Base-by-base conservation (phyloP, 1,139 yeast genomes). In the Kodamaea alishanica region DNA sequence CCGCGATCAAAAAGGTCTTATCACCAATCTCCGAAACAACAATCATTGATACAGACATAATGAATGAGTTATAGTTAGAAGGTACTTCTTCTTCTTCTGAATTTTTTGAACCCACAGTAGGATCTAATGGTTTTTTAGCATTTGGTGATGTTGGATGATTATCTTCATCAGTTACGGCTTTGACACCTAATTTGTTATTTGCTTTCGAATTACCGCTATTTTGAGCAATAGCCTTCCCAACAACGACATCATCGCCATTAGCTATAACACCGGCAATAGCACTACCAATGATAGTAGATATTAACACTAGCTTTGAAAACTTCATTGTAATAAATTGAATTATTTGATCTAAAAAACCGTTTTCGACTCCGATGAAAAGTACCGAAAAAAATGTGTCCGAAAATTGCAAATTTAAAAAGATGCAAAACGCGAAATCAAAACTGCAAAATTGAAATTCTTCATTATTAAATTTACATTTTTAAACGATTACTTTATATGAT, bases 1-100 rank as follows among this genome's bases (percentile, higher is more conserved):
- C 97, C 24, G 98, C 97, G 51, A 94, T 89, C 50, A 92, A 74
- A 57, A 92, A 92, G 0, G 99, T 92, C 67, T 92, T 94, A 63
- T 92, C 99, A 41, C 98, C 98, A 45, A 94, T 82, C 62, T 92
- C 99, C 24, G 96, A 86, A 24, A 89, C 86, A 31, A 87, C 67
- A 56, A 92, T 92, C 98, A 92, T 92, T 4, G 89, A 79, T 11
- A 79, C 62, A 1, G 90, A 75, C 81, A 84, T 75, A 39, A 81
- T 45, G 50, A 84, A 79, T 7, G 86, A 77, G 50, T 74, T 63
- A 44, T 62, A 65, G 9, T 63, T 56, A 30, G 58, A 53, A 7
- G 43, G 45, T 2, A 43, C 49, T 15, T 48, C 52, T n/a, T 51
- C 55, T 24, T 45, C 52, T n/a, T 44, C 45, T n/a, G 37, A 33